Evolutionary conservation across 345 rosid species (phyloP).

Genomic region (Salix purpurea): DNA sequence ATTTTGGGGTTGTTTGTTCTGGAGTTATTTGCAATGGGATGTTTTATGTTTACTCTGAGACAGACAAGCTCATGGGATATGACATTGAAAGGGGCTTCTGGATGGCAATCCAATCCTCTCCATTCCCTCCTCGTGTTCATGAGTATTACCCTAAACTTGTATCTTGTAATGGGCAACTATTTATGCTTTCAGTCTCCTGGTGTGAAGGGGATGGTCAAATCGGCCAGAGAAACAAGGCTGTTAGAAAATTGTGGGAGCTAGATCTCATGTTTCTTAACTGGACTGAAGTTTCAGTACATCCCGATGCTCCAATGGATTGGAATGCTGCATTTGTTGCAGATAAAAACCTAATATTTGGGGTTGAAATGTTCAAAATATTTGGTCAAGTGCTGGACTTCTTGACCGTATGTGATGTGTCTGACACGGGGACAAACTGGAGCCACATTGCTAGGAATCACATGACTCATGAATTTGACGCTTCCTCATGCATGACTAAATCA

Average conservation of each 20-base stretch:
- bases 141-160: slow-evolving; percentile 94
- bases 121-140: slow-evolving; percentile 81
- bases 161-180: slow-evolving; percentile 61
- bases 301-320: slow-evolving; percentile 99
- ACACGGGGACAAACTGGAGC: slow-evolving; percentile 50
- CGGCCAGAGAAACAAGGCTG: slow-evolving; percentile 93
- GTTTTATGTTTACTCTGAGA: slow-evolving; percentile 82
- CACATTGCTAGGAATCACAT: slow-evolving; percentile 73
- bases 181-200: slow-evolving; percentile 96
- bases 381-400: slow-evolving; percentile 87
- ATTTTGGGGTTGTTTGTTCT: slow-evolving; percentile 65
- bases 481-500: slow-evolving; percentile 79
- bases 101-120: slow-evolving; percentile 73
- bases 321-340: slow-evolving; percentile 83
- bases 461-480: slow-evolving; percentile 69
- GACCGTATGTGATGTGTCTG: slow-evolving; percentile 56
- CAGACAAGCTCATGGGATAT: slow-evolving; percentile 83
- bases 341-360: slow-evolving; percentile 61
- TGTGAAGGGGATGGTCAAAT: slow-evolving; percentile 96
- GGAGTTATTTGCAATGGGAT: slow-evolving; percentile 80
- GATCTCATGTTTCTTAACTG: slow-evolving; percentile 81
- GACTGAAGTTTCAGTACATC: slow-evolving; percentile 81
- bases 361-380: slow-evolving; percentile 96
- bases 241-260: slow-evolving; percentile 90
- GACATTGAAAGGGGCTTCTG: slow-evolving; percentile 90